A percentile compares a stretch with the other conserved stretches of the same genome.
Evolutionary conservation across 306 rosid species (phyloP).

Genomic region (Ormosia semicastrata): DNA sequence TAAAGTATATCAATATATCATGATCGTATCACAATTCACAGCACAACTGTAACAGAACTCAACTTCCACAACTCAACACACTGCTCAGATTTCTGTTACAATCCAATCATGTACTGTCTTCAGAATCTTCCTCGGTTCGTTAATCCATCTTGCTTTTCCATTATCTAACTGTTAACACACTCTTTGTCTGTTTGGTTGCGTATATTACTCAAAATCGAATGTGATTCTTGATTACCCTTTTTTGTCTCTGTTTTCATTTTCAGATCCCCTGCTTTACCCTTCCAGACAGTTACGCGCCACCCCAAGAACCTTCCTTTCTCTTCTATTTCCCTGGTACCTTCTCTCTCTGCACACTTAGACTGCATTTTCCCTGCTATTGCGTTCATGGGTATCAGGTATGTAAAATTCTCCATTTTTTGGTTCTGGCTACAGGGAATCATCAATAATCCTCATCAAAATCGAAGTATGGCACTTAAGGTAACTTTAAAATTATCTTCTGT

Average conservation of each 20-base stretch:
- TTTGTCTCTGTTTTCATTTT: not conserved
- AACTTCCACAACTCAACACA: not conserved
- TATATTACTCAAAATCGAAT: not conserved
- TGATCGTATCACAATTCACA: not conserved
- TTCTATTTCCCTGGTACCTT: constrained; percentile 41
- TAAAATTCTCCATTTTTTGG: not conserved
- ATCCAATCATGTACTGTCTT: constrained; percentile 64
- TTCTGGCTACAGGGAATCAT: constrained; percentile 40
- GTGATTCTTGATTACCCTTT: not conserved
- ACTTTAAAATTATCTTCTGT: not conserved
- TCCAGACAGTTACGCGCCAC: constrained; percentile 37
- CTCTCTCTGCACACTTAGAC: not conserved
- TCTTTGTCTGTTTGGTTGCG: not conserved
- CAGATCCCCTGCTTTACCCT: constrained; percentile 60
- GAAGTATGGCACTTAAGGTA: constrained; percentile 67
- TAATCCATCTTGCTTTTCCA: not conserved
- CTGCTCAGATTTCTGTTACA: not conserved
- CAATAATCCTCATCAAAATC: constrained; percentile 37
- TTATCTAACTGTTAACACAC: not conserved
- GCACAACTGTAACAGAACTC: not conserved
- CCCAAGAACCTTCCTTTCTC: constrained; percentile 35
- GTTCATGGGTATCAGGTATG: not conserved
- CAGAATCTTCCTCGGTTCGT: constrained; percentile 60
- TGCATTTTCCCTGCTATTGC: not conserved
- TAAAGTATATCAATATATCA: too few relatives aligned